Evolutionary conservation across 2,329 filamentous ascomycete genomes (phyloP).

Genomic region (Fusarium equiseti): DNA sequence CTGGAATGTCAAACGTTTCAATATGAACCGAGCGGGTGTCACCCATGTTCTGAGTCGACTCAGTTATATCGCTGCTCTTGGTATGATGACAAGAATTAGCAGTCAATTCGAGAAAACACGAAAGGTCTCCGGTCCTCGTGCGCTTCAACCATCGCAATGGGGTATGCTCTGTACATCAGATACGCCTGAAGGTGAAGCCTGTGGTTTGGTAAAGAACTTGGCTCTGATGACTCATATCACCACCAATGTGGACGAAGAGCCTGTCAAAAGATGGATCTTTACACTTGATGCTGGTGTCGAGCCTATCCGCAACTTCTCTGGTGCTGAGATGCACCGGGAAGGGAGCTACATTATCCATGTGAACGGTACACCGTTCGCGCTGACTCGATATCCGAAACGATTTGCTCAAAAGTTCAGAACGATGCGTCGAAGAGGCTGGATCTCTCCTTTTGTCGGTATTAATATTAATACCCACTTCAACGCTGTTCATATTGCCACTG

Average conservation of each 20-base stretch:
- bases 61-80: conserved; percentile 95
- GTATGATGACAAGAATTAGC: conserved; percentile 99
- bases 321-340: conserved; percentile 85
- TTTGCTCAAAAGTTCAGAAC: conserved; percentile 89
- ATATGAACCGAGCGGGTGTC: conserved; percentile 97
- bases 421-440: conserved; percentile 87
- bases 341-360: conserved; percentile 92
- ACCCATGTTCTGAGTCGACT: conserved; percentile 95
- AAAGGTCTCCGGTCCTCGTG: conserved; percentile 95
- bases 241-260: conserved; percentile 92
- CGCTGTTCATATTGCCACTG: conserved; percentile 94
- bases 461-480: conserved; percentile 94
- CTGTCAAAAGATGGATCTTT: conserved; percentile 87
- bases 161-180: conserved; percentile 98
- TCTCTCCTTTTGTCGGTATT: conserved; percentile 96
- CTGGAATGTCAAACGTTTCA: conserved; percentile 97
- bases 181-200: conserved; percentile 98
- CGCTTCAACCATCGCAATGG: conserved; percentile 96
- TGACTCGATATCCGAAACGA: conserved; percentile 86
- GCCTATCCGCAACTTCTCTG: conserved; percentile 76
- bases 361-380: conserved; percentile 92
- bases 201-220: conserved; percentile 97
- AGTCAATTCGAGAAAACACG: conserved; percentile 99
- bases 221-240: conserved; percentile 99
- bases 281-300: conserved; percentile 87